Percentiles rank a stretch among this genome's conserved stretches.
Conservation (phyloP, 305 asterid genomes). For the Rubia tinctorum region DNA sequence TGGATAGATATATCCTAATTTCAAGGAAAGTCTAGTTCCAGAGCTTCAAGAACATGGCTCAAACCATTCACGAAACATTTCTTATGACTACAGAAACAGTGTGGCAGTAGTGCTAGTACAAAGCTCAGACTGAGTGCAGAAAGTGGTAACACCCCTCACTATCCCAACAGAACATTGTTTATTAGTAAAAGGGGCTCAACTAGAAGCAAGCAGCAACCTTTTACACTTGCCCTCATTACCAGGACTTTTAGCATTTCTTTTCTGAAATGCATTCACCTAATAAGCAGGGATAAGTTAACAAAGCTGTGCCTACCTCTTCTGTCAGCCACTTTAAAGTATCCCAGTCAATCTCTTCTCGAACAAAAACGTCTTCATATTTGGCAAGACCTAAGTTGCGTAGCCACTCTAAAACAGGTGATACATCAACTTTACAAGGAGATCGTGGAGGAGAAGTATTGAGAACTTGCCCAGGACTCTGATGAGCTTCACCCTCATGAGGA, state of each 20-base stretch:
- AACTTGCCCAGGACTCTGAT: constrained; percentile 63
- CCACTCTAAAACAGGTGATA: constrained; percentile 66
- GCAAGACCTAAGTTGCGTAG: constrained; percentile 66
- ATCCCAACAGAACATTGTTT: background rate
- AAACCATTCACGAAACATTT: background rate
- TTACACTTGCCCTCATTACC: too few species aligned
- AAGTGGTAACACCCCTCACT: background rate
- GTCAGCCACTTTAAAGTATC: constrained; percentile 70
- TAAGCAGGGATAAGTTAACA: background rate
- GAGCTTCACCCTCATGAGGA: constrained; percentile 29
- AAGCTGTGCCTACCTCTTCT: constrained; percentile 64
- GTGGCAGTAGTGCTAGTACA: background rate
- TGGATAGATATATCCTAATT: background rate
- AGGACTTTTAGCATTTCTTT: background rate
- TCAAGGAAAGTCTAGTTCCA: background rate
- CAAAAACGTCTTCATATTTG: constrained; percentile 73
- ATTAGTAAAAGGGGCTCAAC: background rate
- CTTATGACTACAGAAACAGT: background rate
- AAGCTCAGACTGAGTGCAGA: background rate
- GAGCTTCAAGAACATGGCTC: background rate
- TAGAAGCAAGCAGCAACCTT: background rate
- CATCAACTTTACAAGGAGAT: constrained; percentile 34
- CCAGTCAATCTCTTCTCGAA: constrained; percentile 84
- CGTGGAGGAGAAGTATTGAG: constrained; percentile 54
- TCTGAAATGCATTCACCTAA: background rate